Conservation (phyloP, 2,329 filamentous ascomycete species). For the Teratosphaeriaceae sp. region DNA sequence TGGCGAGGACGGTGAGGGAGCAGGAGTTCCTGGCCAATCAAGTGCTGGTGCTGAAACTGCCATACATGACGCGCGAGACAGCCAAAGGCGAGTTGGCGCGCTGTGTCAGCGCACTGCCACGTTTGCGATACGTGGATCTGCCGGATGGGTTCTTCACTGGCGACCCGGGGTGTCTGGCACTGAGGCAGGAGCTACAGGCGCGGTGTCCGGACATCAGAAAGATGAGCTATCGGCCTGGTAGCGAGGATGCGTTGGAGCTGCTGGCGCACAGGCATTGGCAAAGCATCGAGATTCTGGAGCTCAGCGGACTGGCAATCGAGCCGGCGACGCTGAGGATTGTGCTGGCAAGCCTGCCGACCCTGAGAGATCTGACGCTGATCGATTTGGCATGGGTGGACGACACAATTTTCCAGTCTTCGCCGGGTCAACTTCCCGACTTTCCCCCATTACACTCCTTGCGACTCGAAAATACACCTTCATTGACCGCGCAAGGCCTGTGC, state of each 20-base stretch:
- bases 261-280: constrained; percentile 63
- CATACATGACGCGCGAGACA: constrained; percentile 91
- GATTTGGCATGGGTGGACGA: constrained; percentile 67
- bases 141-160: constrained; percentile 83
- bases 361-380: constrained; percentile 69
- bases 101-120: constrained; percentile 76
- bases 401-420: constrained; percentile 62
- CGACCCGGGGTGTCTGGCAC: constrained; percentile 64
- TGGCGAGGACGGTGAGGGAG: constrained; percentile 76
- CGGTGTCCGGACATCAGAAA: constrained; percentile 78
- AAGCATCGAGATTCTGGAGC: constrained; percentile 65
- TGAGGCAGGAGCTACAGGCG: constrained; percentile 78
- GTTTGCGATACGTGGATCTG: constrained; percentile 82
- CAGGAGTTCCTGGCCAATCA: constrained; percentile 62
- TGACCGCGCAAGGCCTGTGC: constrained; percentile 66
- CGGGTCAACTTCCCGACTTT: constrained; percentile 59
- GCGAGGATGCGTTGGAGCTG: constrained; percentile 68
- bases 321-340: constrained; percentile 64
- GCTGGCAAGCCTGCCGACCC: constrained; percentile 57
- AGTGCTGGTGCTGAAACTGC: constrained; percentile 77
- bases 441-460: constrained; percentile 68
- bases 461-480: constrained; percentile 61
- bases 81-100: constrained; percentile 78
- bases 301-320: constrained; percentile 62
- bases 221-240: constrained; percentile 76